Base-by-base conservation (phyloP, 2,329 filamentous ascomycete genomes). In the Colletotrichum cuscutae region DNA sequence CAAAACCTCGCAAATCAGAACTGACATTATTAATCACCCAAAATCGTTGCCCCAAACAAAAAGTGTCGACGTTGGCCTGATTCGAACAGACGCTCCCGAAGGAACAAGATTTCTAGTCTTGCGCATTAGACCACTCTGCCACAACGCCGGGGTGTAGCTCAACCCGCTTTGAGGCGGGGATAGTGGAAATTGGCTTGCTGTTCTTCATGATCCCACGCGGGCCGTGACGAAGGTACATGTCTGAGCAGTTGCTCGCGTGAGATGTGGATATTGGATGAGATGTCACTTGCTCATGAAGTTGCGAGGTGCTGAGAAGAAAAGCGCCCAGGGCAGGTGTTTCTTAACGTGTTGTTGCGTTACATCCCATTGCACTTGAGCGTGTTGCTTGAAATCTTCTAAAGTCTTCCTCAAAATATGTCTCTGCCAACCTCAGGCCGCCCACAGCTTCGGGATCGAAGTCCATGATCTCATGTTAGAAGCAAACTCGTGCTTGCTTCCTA, bases 81-180 rank as follows among this genome's bases (percentile, higher is more conserved):
- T 62, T 68, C 65, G 65, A 66, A 66, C 64, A 67, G 63, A 66
- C 63, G 63, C 63, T 66, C 63, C 63, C 53, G 63, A 67, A 67
- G 65, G 65, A 68, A 68, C 65, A 68, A 68, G 65, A 68, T 68
- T 68, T 68, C 65, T 68, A 68, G 65, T 68, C 65, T 68, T 68
- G 65, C 65, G 65, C 65, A 68, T 68, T 68, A 68, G 65, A 68
- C 57, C 65, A 68, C 65, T 68, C 67, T 70, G 67, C 67, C 67
- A 70, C 67, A 70, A 70, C 67, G 67, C 67, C 67, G 6, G 4
- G 3, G n/a, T 6, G 2, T 8, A 9, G 1, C 5, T 5, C 12
- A 53, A 35, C 22, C 61, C 53, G 37, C 61, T 26, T 11, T 4
- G 2, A 11, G 22, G 12, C 60, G 52, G 35, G 42, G 61, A 42